Evolutionary conservation across 1,284 basidiomycete species (phyloP).

Genomic region (Cryptococcus sp.): DNA sequence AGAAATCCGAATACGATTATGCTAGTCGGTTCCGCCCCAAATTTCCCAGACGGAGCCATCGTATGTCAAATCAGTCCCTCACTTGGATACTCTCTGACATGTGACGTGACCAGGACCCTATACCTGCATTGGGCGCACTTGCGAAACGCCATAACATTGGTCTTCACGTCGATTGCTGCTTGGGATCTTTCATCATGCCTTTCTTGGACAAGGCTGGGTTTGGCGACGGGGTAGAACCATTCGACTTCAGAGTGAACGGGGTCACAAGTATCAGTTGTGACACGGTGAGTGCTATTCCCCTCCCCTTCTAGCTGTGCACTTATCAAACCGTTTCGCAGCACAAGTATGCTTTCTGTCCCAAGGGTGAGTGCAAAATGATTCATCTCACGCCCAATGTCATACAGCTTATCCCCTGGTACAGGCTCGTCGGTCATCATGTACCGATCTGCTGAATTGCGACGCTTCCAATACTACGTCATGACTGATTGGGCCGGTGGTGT

Average conservation of each 20-base stretch:
- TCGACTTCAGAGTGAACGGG: constrained; percentile 86
- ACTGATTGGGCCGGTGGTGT: constrained; percentile 70
- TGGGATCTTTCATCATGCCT: constrained; percentile 88
- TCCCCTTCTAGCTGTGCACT: too few species aligned
- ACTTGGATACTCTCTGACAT: constrained; percentile 36
- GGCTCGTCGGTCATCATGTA: constrained; percentile 96
- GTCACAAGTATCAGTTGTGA: constrained; percentile 90
- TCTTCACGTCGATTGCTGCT: constrained; percentile 90
- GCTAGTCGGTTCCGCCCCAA: constrained; percentile 86
- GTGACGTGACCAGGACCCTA: constrained; percentile 65
- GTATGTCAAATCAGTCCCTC: constrained; percentile 18
- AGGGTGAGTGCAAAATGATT: constrained; percentile 58
- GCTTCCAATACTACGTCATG: constrained; percentile 81
- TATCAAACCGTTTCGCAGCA: constrained; percentile 21
- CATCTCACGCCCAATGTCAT: not conserved
- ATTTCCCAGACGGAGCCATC: constrained; percentile 87
- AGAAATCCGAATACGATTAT: constrained; percentile 57
- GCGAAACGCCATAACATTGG: constrained; percentile 77
- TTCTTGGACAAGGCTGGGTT: constrained; percentile 68
- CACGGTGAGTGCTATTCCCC: constrained; percentile 59
- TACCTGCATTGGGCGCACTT: constrained; percentile 73
- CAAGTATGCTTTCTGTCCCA: constrained; percentile 53
- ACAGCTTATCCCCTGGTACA: constrained; percentile 42
- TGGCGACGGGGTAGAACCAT: constrained; percentile 52
- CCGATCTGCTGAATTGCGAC: constrained; percentile 67